A percentile compares a stretch with the other conserved stretches of the same genome.
Evolutionary conservation across 179 eudicot genomes (phyloP).

Genomic region (Monotropa hypopitys): DNA sequence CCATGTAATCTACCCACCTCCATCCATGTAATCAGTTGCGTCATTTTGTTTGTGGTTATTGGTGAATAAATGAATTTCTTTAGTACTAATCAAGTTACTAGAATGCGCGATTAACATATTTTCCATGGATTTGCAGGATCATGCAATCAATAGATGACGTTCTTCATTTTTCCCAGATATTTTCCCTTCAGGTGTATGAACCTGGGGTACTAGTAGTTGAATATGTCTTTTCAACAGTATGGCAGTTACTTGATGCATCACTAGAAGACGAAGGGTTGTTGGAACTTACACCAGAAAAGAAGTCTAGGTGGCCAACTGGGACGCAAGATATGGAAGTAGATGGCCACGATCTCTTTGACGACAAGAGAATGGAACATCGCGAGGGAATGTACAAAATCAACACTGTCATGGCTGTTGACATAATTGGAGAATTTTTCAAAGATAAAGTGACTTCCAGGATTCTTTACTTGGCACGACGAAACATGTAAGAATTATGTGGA

Average conservation of each 20-base stretch:
- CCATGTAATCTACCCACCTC: background rate
- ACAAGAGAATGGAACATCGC: conserved; percentile 40
- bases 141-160: conserved; percentile 58
- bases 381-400: conserved; percentile 43
- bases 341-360: conserved; percentile 27
- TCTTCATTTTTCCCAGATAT: conserved; percentile 54
- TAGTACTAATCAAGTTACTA: background rate
- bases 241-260: conserved; percentile 83
- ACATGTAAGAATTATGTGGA: conserved; percentile 41
- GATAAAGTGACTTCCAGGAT: conserved; percentile 48
- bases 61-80: background rate
- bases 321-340: conserved; percentile 55
- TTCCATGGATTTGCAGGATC: conserved; percentile 43
- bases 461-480: conserved; percentile 60
- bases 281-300: conserved; percentile 63
- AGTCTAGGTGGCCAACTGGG: conserved; percentile 44
- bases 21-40: background rate
- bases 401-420: conserved; percentile 61
- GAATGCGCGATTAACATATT: background rate
- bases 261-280: conserved; percentile 83
- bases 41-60: background rate
- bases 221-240: conserved; percentile 55
- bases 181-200: conserved; percentile 40
- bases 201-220: conserved; percentile 62
- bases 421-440: conserved; percentile 47